Conservation (phyloP, 2,329 filamentous ascomycete genomes). For the Alternaria triticina region DNA sequence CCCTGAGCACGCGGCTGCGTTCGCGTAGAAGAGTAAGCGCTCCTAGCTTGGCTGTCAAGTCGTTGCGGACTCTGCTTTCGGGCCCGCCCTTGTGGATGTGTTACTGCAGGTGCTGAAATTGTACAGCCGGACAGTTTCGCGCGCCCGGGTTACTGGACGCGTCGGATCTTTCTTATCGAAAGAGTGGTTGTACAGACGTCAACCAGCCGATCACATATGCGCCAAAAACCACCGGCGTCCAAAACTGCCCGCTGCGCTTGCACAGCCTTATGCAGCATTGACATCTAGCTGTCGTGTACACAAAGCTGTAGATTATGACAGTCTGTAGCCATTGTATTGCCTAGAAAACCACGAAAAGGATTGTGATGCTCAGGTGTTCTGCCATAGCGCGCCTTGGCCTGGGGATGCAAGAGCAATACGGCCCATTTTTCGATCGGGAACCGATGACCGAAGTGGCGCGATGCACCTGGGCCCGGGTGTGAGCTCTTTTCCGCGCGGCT, state of each 20-base stretch:
- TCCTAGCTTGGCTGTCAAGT: not conserved
- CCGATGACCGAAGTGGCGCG: constrained; percentile 4
- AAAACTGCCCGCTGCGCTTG: not conserved
- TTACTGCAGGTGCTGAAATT: not conserved
- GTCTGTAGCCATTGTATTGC: too few relatives aligned
- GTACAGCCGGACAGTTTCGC: not conserved
- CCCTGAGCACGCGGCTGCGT: not conserved
- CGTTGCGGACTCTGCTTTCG: not conserved
- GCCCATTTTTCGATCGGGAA: not conserved
- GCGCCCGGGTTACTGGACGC: not conserved
- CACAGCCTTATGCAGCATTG: not conserved
- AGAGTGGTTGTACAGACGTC: not conserved
- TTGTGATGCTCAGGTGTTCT: not conserved
- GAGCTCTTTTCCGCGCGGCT: constrained; percentile 13
- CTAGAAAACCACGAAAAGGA: too few relatives aligned
- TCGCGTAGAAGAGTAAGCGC: not conserved
- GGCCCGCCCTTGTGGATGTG: not conserved
- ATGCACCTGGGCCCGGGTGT: not conserved
- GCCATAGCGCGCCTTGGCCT: not conserved
- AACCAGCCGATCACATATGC: not conserved
- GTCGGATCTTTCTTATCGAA: not conserved
- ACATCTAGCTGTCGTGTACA: not conserved
- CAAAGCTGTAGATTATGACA: too few relatives aligned
- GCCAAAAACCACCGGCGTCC: not conserved
- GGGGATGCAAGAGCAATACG: not conserved